Base-by-base conservation (phyloP, 495 filamentous ascomycete genomes). In the Bacidia rubella region DNA sequence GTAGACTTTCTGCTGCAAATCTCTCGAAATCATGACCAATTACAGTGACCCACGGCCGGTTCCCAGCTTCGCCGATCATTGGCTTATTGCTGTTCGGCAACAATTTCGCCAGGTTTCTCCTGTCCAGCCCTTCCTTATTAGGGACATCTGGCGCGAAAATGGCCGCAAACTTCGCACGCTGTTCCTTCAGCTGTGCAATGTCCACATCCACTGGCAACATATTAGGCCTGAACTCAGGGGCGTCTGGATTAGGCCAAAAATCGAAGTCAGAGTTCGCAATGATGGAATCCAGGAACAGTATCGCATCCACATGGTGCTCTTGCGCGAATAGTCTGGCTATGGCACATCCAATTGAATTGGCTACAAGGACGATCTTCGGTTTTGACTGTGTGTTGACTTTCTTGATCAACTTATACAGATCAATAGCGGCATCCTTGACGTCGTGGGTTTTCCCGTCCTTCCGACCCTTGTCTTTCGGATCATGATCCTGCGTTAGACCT, bases 201-300 rank as follows among this genome's bases (percentile, higher is more conserved):
- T 70, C 67, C 15, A 77, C 63, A 35, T 66, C 75, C 0, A 59
- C 44, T 0, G 72, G 74, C 0, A 82, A 61, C 24, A 25, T 20
- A 0, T 53, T 46, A 0, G 63, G 58, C 49, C 77, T 66, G 56
- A 82, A 82, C 5, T 27, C 63, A 5, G 66, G 55, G 0, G 62
- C 63, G 55, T 78, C 74, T 2, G 81, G 81, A 55, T 85, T 73
- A 0, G 79, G 81, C 60, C 76, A 80, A 11, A 80, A 54, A 5
- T 74, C 76, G 43, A 76, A 79, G 55, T 83, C 72, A 2, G 69
- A 70, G 60, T 81, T 80, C 11, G 77, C 74, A 57, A 83, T 74
- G 62, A 78, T 75, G 26, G 75, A 77, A 59, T 85, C 80, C 0
- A 85, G 73, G 3, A 83, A 66, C 15, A 83, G 51, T 0, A 76